A percentile compares a stretch with the other conserved stretches of the same genome.
These are phyloP conservation scores for Aquilaria sinensis DNA, from an alignment of 345 rosid species.

Conservation along the genomic window DNA sequence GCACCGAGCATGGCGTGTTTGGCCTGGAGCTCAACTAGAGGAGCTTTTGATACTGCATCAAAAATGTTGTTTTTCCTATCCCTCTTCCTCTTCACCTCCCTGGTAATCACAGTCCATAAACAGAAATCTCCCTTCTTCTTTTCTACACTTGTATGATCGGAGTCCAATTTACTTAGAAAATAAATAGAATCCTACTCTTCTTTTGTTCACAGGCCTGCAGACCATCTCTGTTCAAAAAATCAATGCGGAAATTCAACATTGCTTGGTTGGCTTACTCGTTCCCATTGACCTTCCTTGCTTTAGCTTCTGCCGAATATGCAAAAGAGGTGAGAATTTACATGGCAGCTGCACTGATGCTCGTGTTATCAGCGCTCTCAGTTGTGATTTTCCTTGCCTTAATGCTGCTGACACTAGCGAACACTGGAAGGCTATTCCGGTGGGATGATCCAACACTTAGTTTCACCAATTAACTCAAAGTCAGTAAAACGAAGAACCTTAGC, in stretches of 20 bases:
- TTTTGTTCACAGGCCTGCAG: constrained; percentile 39
- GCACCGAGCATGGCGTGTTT: constrained; percentile 61
- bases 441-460: constrained; percentile 28
- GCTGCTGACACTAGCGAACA: constrained; percentile 38
- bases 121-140: neutral
- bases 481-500: constrained; percentile 13
- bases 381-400: constrained; percentile 43
- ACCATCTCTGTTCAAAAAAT: constrained; percentile 58
- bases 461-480: constrained; percentile 5
- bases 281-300: constrained; percentile 46
- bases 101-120: constrained; percentile 26
- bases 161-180: too few relatives aligned
- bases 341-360: constrained; percentile 35
- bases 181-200: neutral
- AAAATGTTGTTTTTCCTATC: constrained; percentile 62
- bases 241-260: constrained; percentile 54
- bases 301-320: constrained; percentile 49
- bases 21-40: constrained; percentile 63
- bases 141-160: neutral
- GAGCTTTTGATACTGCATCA: constrained; percentile 34
- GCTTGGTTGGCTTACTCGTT: constrained; percentile 76
- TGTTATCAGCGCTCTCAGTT: constrained; percentile 38
- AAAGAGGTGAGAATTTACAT: constrained; percentile 30
- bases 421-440: constrained; percentile 19
- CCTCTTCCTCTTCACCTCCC: constrained; percentile 49